Percentiles rank a stretch among this genome's conserved stretches.
Evolutionary conservation across 176 grass and related monocot genomes (phyloP).

Genomic region (Pontederia paniculata): DNA sequence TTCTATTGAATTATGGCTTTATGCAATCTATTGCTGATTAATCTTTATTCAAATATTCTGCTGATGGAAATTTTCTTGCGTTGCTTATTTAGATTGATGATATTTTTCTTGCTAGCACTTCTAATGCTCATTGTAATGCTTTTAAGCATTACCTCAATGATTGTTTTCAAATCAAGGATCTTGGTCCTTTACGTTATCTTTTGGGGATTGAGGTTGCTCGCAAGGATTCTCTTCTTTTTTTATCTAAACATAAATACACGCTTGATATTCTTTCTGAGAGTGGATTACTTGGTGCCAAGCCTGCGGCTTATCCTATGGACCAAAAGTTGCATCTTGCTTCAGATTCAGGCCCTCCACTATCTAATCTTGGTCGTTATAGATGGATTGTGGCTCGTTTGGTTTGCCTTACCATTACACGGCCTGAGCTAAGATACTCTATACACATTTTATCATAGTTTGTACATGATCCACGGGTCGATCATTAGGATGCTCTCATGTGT

Average conservation of each 20-base stretch:
- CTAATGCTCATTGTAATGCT: neutral
- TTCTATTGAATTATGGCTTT: neutral
- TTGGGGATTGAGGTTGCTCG: too few species aligned
- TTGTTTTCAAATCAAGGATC: too few species aligned
- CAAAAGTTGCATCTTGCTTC: neutral
- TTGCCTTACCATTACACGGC: neutral
- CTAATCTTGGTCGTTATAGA: too few species aligned
- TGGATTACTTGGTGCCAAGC: neutral
- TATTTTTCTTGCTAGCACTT: neutral
- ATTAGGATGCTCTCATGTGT: neutral
- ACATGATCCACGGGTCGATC: neutral
- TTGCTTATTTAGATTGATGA: neutral
- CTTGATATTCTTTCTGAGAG: neutral
- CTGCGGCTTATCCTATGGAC: neutral
- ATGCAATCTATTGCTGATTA: too few species aligned
- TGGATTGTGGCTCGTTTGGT: neutral
- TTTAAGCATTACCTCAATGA: neutral
- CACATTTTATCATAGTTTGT: neutral
- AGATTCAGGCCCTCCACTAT: neutral
- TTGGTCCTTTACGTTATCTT: too few species aligned
- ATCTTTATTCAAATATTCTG: neutral
- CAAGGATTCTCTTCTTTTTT: too few species aligned
- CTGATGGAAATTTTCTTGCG: neutral
- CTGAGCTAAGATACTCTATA: neutral
- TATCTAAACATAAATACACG: constrained; percentile 3